phyloP scores from a whole-genome alignment of 495 filamentous ascomycete species.

The Tetracladium marchalianum region DNA sequence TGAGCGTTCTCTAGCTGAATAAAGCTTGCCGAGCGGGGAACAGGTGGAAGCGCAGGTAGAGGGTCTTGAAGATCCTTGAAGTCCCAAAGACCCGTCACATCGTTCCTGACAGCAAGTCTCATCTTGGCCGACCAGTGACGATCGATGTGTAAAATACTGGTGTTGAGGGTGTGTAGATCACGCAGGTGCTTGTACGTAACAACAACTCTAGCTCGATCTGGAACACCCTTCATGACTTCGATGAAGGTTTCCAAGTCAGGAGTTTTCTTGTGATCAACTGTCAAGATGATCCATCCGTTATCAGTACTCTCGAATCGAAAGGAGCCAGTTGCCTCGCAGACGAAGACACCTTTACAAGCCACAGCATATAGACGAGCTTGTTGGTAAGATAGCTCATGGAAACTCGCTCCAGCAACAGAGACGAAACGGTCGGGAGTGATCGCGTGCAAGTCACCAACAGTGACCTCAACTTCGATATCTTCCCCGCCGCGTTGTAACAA shows the following conservation, averaged over 20 bases:
- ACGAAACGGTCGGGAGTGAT: conserved; percentile 97
- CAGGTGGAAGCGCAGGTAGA: conserved; percentile 59
- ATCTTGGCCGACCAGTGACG: conserved; percentile 93
- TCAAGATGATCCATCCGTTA: conserved; percentile 86
- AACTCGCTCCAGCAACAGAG: conserved; percentile 82
- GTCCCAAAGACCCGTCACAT: conserved; percentile 87
- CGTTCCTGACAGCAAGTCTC: conserved; percentile 86
- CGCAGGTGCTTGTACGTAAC: conserved; percentile 92
- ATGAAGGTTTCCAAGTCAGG: conserved; percentile 83
- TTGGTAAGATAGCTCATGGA: conserved; percentile 95
- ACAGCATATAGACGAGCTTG: conserved; percentile 90
- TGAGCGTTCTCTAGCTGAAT: conserved; percentile 83
- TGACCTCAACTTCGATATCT: conserved; percentile 75
- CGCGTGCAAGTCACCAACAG: conserved; percentile 81
- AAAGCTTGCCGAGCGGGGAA: conserved; percentile 73
- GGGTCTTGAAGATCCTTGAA: conserved; percentile 77
- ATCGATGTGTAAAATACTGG: conserved; percentile 85
- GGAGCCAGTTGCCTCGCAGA: conserved; percentile 90
- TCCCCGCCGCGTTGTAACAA: conserved; percentile 81
- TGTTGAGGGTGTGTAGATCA: conserved; percentile 89
- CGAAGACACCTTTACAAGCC: conserved; percentile 81
- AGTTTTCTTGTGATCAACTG: conserved; percentile 78
- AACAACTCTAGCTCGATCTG: conserved; percentile 82
- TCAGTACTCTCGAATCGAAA: conserved; percentile 88
- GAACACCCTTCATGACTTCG: conserved; percentile 80